phyloP scores from a whole-genome alignment of 768 basidiomycete species.

The Mrakia frigida region DNA sequence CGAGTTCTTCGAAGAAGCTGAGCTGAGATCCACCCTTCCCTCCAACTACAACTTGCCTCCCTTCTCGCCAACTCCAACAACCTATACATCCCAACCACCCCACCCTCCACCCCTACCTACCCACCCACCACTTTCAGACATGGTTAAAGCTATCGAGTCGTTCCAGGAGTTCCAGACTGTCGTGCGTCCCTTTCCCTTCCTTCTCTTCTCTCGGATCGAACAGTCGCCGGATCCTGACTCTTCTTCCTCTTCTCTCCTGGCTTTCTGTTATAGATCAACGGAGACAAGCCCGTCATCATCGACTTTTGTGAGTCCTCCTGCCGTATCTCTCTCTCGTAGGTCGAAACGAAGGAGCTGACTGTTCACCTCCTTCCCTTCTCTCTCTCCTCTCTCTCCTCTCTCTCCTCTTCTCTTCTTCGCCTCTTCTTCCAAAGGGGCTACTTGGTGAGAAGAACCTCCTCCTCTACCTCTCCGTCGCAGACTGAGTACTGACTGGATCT shows the following conservation, averaged over 20 bases:
- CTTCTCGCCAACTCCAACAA: conserved; percentile 53
- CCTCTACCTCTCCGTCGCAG: no score
- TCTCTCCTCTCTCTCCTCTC: no score
- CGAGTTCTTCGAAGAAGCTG: no score
- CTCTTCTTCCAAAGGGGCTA: conserved; percentile 27
- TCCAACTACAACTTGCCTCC: conserved; percentile 54
- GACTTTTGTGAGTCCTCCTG: conserved; percentile 24
- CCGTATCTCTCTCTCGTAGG: background rate
- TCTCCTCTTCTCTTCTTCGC: no score
- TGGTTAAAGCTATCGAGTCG: conserved; percentile 30
- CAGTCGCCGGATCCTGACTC: conserved; percentile 2
- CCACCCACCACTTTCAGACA: background rate
- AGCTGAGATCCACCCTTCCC: no score
- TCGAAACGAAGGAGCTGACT: background rate
- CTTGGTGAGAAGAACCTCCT: no score
- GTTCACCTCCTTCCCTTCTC: background rate
- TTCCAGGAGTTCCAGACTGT: conserved; percentile 31
- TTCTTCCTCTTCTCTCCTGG: background rate
- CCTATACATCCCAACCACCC: no score
- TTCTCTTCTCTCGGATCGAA: background rate
- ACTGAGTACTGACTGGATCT: background rate
- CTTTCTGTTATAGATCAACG: conserved; percentile 8
- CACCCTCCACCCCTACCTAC: no score
- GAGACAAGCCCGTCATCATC: conserved; percentile 29
- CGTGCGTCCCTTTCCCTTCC: conserved; percentile 6